These are phyloP conservation scores for Tolypocladium tropicale DNA, from an alignment of 2,329 filamentous ascomycete genomes.

Conservation along the genomic window DNA sequence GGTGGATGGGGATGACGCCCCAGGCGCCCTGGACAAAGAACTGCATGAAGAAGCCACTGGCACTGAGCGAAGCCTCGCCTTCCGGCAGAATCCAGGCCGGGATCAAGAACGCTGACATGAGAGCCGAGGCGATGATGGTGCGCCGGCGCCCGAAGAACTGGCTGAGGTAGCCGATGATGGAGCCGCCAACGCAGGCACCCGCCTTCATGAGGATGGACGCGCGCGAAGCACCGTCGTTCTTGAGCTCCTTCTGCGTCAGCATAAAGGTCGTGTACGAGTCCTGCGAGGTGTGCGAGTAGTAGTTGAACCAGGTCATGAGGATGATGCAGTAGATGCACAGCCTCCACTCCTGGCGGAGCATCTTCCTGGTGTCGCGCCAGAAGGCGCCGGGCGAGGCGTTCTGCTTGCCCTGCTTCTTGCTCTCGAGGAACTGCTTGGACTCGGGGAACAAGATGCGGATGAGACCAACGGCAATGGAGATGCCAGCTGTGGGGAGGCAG, in stretches of 20 bases:
- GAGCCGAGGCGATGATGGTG: slow-evolving; percentile 49
- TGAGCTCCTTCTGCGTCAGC: slow-evolving; percentile 59
- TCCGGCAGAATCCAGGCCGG: slow-evolving; percentile 61
- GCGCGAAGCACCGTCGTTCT: slow-evolving; percentile 53
- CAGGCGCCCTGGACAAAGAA: slow-evolving; percentile 58
- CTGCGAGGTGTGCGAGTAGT: slow-evolving; percentile 69
- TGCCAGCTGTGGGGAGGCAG: slow-evolving; percentile 32
- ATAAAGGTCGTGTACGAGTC: slow-evolving; percentile 78
- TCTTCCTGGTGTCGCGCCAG: slow-evolving; percentile 57
- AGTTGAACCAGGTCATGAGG: slow-evolving; percentile 69
- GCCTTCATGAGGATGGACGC: slow-evolving; percentile 75
- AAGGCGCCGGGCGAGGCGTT: slow-evolving; percentile 40
- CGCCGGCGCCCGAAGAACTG: slow-evolving; percentile 67
- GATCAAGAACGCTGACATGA: slow-evolving; percentile 52
- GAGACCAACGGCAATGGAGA: slow-evolving; percentile 59
- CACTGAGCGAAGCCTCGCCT: slow-evolving; percentile 49
- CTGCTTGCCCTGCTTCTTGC: slow-evolving; percentile 49
- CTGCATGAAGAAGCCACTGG: slow-evolving; percentile 58
- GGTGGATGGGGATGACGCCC: slow-evolving; percentile 61
- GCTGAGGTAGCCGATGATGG: slow-evolving; percentile 62
- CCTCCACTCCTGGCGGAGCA: slow-evolving; percentile 63
- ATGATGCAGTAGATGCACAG: slow-evolving; percentile 69
- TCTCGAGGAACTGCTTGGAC: slow-evolving; percentile 64
- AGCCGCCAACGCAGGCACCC: slow-evolving; percentile 65
- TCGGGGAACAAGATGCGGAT: slow-evolving; percentile 62